These are phyloP conservation scores for Posidonia australis DNA, from an alignment of 106 monocot genomes.

Conservation along the genomic window DNA sequence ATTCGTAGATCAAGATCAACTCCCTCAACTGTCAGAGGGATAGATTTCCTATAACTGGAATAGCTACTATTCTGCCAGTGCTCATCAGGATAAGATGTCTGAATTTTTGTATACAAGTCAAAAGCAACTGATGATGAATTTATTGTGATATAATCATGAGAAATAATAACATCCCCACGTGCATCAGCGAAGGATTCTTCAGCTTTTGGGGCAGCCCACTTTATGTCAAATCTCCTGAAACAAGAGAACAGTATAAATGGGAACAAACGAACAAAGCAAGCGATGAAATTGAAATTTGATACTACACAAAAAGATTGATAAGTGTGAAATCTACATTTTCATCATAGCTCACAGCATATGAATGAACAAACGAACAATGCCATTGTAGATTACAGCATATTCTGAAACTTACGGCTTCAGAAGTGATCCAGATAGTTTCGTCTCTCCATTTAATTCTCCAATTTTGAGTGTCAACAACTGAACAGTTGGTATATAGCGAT, in stretches of 20 bases:
- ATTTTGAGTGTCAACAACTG: constrained; percentile 66
- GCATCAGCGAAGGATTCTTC: constrained; percentile 93
- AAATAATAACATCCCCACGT: constrained; percentile 85
- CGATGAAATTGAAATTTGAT: neutral
- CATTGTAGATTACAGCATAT: neutral
- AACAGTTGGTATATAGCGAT: constrained; percentile 57
- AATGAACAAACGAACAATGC: neutral
- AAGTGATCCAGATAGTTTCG: constrained; percentile 81
- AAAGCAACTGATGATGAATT: constrained; percentile 83
- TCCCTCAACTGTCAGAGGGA: constrained; percentile 64
- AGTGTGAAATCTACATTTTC: no score
- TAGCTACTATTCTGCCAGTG: constrained; percentile 14
- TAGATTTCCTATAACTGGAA: constrained; percentile 21
- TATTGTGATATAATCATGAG: constrained; percentile 60
- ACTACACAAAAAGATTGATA: neutral
- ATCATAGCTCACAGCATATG: neutral
- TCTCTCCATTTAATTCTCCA: constrained; percentile 92
- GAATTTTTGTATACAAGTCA: constrained; percentile 68
- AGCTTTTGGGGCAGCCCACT: constrained; percentile 95
- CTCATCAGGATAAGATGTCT: constrained; percentile 63
- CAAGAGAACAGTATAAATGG: neutral
- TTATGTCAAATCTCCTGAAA: constrained; percentile 96
- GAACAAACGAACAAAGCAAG: neutral
- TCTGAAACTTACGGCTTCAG: constrained; percentile 66
- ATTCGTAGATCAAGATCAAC: constrained; percentile 85